phyloP scores from a whole-genome alignment of 768 basidiomycete species.

The Pisolithus microcarpus region DNA sequence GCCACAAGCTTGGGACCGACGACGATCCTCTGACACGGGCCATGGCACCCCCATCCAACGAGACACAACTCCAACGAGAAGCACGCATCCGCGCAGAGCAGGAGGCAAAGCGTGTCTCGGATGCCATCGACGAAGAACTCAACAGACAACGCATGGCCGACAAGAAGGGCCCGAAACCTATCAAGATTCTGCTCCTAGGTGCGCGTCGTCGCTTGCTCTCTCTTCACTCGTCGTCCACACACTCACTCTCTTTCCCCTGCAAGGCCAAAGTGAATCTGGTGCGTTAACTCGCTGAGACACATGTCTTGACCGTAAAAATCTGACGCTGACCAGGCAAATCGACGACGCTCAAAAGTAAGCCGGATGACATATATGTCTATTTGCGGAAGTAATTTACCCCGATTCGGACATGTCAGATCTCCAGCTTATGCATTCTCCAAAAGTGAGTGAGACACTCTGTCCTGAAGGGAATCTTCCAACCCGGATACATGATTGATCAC shows the following conservation, averaged over 20 bases:
- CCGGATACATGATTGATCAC: slow-evolving; percentile 35
- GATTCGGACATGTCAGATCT: slow-evolving; percentile 36
- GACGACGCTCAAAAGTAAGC: slow-evolving; percentile 74
- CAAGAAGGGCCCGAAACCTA: slow-evolving; percentile 39
- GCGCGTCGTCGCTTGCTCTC: slow-evolving; percentile 17
- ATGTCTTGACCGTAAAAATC: not conserved
- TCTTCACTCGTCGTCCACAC: not conserved
- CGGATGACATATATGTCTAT: not conserved
- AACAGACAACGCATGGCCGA: slow-evolving; percentile 42
- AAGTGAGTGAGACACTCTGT: slow-evolving; percentile 34
- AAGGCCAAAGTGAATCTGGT: slow-evolving; percentile 82
- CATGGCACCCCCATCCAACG: slow-evolving; percentile 47
- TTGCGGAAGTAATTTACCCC: slow-evolving; percentile 4
- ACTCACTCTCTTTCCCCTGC: not conserved
- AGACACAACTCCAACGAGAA: slow-evolving; percentile 40
- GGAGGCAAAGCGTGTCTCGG: slow-evolving; percentile 48
- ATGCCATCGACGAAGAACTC: slow-evolving; percentile 58
- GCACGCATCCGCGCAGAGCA: slow-evolving; percentile 40
- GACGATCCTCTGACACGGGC: slow-evolving; percentile 46
- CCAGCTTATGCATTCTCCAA: slow-evolving; percentile 57
- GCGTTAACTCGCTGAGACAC: slow-evolving; percentile 23
- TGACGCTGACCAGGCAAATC: slow-evolving; percentile 53
- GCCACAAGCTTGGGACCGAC: slow-evolving; percentile 16
- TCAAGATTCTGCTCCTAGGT: slow-evolving; percentile 61
- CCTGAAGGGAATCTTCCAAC: not conserved